Conservation (phyloP, 768 basidiomycete genomes). For the Kwoniella dejecticola region DNA sequence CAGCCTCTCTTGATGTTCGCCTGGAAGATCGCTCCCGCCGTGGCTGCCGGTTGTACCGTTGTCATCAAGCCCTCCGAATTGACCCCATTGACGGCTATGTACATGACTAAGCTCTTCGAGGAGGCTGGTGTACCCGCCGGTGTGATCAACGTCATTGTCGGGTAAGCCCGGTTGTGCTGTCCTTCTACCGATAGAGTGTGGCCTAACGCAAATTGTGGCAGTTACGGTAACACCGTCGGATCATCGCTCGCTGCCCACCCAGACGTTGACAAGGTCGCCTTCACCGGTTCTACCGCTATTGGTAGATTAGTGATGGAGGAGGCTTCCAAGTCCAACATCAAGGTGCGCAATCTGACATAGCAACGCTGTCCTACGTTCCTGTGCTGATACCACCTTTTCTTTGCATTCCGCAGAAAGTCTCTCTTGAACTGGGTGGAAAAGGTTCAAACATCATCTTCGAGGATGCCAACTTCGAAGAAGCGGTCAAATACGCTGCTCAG, state of each 20-base stretch:
- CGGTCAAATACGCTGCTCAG: constrained; percentile 59
- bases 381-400: constrained; percentile 6
- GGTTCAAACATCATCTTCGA: constrained; percentile 55
- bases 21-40: constrained; percentile 91
- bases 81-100: constrained; percentile 48
- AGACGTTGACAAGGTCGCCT: constrained; percentile 54
- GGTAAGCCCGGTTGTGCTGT: constrained; percentile 7
- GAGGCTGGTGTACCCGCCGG: constrained; percentile 52
- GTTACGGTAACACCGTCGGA: constrained; percentile 52
- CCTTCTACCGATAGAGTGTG: not conserved
- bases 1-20: constrained; percentile 50
- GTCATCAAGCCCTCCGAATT: constrained; percentile 94
- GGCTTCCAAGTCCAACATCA: constrained; percentile 78
- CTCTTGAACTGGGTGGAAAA: constrained; percentile 85
- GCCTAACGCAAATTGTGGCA: constrained; percentile 6
- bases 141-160: constrained; percentile 48
- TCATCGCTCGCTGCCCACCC: constrained; percentile 41
- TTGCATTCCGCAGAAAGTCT: constrained; percentile 65
- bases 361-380: not conserved
- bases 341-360: constrained; percentile 9
- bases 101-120: constrained; percentile 52
- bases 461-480: constrained; percentile 50
- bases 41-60: constrained; percentile 87
- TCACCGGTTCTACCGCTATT: constrained; percentile 57
- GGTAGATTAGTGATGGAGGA: constrained; percentile 81